phyloP scores from a whole-genome alignment of 805 yeast species.

The Ogataea parapolymorpha region DNA sequence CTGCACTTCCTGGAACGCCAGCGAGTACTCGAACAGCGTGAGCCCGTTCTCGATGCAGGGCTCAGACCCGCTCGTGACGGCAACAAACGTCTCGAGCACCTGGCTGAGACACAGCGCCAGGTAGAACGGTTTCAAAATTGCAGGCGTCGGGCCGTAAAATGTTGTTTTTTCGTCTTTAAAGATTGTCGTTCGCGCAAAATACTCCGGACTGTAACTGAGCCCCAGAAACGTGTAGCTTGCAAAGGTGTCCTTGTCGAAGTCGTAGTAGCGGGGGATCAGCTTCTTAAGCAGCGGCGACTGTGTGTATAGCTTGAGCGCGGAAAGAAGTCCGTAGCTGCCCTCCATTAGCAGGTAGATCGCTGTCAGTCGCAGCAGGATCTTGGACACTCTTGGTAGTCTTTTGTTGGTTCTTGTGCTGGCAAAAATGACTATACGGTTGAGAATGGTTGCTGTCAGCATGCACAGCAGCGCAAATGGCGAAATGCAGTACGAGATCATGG shows the following conservation, averaged over 20 bases:
- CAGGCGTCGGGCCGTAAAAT: conserved; percentile 42
- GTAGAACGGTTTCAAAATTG: conserved; percentile 56
- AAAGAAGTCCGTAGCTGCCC: conserved; percentile 37
- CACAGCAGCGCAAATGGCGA: conserved; percentile 51
- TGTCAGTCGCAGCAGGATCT: conserved; percentile 35
- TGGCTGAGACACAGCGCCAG: conserved; percentile 57
- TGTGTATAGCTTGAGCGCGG: conserved; percentile 29
- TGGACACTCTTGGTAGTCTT: conserved; percentile 31
- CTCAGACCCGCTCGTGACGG: conserved; percentile 51
- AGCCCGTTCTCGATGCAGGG: conserved; percentile 66
- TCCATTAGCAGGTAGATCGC: conserved; percentile 34
- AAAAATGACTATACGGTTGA: conserved; percentile 58
- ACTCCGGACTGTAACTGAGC: conserved; percentile 23
- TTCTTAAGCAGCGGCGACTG: conserved; percentile 8
- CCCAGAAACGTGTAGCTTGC: conserved; percentile 26
- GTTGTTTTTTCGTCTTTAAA: conserved; percentile 18
- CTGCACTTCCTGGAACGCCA: conserved; percentile 72
- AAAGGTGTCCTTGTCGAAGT: conserved; percentile 24
- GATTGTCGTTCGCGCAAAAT: conserved; percentile 14
- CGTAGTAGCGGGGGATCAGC: conserved; percentile 21
- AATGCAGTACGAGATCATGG: conserved; percentile 47
- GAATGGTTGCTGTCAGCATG: conserved; percentile 53
- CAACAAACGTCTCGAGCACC: conserved; percentile 62
- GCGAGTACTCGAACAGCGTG: conserved; percentile 70
- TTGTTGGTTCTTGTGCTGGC: conserved; percentile 47